Evolutionary conservation across 2,329 filamentous ascomycete genomes (phyloP).

Genomic region (Talaromyces piceae): DNA sequence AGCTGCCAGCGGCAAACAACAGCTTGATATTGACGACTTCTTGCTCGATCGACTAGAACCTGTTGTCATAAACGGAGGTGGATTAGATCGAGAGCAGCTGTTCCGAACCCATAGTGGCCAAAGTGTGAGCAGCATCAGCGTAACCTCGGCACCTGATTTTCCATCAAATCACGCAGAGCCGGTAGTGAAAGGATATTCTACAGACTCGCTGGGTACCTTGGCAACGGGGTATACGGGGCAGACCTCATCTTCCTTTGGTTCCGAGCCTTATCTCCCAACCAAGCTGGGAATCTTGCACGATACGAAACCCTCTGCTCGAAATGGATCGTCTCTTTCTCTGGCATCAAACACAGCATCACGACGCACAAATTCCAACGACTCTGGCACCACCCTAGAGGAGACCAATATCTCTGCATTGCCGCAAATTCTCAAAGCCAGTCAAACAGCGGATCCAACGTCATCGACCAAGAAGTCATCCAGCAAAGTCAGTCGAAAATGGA

Average conservation of each 20-base stretch:
- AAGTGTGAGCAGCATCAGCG: conserved; percentile 29
- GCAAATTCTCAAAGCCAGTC: conserved; percentile 2
- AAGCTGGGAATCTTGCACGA: background rate
- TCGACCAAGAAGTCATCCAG: conserved; percentile 18
- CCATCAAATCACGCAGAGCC: conserved; percentile 17
- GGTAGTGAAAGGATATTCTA: conserved; percentile 22
- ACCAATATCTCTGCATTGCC: conserved; percentile 10
- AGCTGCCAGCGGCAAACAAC: conserved; percentile 32
- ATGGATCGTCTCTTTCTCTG: conserved; percentile 5
- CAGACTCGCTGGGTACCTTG: conserved; percentile 24
- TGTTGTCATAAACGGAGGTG: conserved; percentile 43
- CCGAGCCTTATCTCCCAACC: conserved; percentile 4
- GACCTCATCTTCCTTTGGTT: conserved; percentile 4
- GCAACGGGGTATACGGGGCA: conserved; percentile 19
- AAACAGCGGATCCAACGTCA: conserved; percentile 2
- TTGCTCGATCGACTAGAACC: conserved; percentile 41
- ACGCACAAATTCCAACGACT: background rate
- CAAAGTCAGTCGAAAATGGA: conserved; percentile 40
- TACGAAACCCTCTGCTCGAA: conserved; percentile 4
- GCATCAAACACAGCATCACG: background rate
- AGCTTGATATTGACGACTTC: conserved; percentile 42
- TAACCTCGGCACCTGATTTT: conserved; percentile 20
- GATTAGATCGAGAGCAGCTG: conserved; percentile 25
- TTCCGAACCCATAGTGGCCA: conserved; percentile 34
- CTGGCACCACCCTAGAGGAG: background rate